Conservation (phyloP, 306 rosid species). For the Medicago lupulina region DNA sequence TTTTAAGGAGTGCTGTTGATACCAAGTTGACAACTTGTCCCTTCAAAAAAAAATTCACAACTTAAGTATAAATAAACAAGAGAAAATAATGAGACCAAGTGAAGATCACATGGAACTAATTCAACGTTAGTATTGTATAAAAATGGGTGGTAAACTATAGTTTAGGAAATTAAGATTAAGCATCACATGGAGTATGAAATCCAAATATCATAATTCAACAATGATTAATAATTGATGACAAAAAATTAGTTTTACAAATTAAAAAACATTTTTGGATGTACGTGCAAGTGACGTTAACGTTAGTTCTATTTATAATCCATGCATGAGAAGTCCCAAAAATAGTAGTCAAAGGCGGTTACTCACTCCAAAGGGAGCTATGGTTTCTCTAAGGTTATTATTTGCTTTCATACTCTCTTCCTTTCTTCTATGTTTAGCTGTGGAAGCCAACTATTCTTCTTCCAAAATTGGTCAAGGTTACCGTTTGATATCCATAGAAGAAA, state of each 20-base stretch:
- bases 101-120: background rate
- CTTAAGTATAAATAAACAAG: background rate
- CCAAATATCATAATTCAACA: background rate
- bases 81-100: background rate
- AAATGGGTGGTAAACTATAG: background rate
- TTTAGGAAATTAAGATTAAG: background rate
- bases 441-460: slow-evolving; percentile 37
- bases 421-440: slow-evolving; percentile 36
- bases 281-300: background rate
- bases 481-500: slow-evolving; percentile 62
- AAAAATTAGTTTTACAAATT: background rate
- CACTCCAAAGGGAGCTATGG: slow-evolving; percentile 32
- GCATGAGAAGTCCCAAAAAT: background rate
- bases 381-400: slow-evolving; percentile 8
- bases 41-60: background rate
- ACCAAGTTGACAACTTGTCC: background rate
- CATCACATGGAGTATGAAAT: background rate
- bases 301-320: slow-evolving; percentile 8
- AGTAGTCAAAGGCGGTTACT: background rate
- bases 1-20: background rate
- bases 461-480: slow-evolving; percentile 85
- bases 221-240: no score
- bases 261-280: background rate
- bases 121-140: background rate
- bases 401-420: slow-evolving; percentile 35